Evolutionary conservation across 306 rosid species (phyloP).

Genomic region (Vigna hirtella): DNA sequence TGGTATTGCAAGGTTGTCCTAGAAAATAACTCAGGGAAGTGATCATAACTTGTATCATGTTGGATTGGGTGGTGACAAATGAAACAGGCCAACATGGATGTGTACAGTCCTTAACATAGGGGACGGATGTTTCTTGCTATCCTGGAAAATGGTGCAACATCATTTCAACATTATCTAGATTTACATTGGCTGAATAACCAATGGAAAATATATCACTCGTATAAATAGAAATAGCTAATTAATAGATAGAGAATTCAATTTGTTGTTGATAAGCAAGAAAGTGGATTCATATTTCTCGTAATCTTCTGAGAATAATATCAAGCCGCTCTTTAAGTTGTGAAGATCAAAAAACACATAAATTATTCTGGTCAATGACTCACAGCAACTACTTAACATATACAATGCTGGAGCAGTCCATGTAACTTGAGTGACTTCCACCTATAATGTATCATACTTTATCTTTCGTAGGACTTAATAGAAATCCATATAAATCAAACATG

Average conservation of each 20-base stretch:
- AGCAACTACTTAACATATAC: slow-evolving; percentile 16
- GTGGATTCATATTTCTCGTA: background rate
- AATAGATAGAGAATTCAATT: background rate
- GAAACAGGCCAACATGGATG: no score
- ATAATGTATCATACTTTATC: slow-evolving; percentile 15
- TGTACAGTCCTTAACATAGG: no score
- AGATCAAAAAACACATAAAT: background rate
- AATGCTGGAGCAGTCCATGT: background rate
- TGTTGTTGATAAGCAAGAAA: background rate
- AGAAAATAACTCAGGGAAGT: no score
- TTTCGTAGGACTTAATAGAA: slow-evolving; percentile 32
- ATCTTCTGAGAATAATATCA: background rate
- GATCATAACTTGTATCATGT: no score
- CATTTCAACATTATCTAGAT: no score
- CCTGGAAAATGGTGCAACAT: no score
- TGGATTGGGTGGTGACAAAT: no score
- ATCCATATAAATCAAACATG: slow-evolving; percentile 21
- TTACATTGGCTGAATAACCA: no score
- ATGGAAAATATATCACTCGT: no score
- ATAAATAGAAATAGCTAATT: background rate
- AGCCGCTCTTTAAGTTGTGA: background rate
- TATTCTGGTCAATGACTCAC: slow-evolving; percentile 18
- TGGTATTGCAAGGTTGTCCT: no score
- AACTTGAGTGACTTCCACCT: slow-evolving; percentile 25
- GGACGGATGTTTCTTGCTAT: no score